Conservation (phyloP, 1,284 basidiomycete genomes). For the Singerocomus rubriflavus region DNA sequence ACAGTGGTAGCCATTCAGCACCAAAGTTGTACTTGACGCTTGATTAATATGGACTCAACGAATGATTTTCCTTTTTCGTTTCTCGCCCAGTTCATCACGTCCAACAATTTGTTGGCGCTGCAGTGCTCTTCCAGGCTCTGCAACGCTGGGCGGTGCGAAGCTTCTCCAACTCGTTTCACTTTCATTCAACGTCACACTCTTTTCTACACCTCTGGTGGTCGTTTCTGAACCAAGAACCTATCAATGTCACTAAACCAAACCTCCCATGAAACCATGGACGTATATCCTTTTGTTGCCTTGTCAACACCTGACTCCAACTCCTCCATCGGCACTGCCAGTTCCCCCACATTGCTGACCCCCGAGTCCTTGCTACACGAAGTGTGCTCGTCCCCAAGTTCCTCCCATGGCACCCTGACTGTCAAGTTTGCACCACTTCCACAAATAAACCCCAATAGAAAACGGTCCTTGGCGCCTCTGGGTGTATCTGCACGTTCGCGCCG, state of each 20-base stretch:
- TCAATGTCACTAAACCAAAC: conserved; percentile 16
- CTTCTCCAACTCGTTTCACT: conserved; percentile 6
- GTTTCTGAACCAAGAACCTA: neutral
- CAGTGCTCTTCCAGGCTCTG: neutral
- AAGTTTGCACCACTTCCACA: conserved; percentile 66
- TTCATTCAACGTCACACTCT: conserved; percentile 28
- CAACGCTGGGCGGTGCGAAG: conserved; percentile 17
- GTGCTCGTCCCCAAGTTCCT: conserved; percentile 16
- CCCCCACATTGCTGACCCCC: conserved; percentile 12
- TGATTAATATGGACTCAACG: conserved; percentile 2
- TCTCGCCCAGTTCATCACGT: neutral
- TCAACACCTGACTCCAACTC: conserved; percentile 19
- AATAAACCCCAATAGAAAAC: conserved; percentile 51
- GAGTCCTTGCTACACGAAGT: conserved; percentile 13
- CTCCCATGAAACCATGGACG: conserved; percentile 18
- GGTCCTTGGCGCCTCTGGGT: conserved; percentile 56
- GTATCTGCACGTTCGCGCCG: conserved; percentile 54
- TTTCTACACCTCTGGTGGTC: conserved; percentile 11
- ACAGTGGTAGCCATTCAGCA: conserved; percentile 46
- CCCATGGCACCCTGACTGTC: conserved; percentile 36
- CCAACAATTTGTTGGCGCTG: neutral
- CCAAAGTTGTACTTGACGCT: neutral
- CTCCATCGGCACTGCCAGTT: conserved; percentile 12
- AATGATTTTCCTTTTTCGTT: neutral
- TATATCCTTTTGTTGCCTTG: conserved; percentile 8